These are phyloP conservation scores for Dipteronia dyeriana DNA, from an alignment of 345 rosid species.

Conservation along the genomic window DNA sequence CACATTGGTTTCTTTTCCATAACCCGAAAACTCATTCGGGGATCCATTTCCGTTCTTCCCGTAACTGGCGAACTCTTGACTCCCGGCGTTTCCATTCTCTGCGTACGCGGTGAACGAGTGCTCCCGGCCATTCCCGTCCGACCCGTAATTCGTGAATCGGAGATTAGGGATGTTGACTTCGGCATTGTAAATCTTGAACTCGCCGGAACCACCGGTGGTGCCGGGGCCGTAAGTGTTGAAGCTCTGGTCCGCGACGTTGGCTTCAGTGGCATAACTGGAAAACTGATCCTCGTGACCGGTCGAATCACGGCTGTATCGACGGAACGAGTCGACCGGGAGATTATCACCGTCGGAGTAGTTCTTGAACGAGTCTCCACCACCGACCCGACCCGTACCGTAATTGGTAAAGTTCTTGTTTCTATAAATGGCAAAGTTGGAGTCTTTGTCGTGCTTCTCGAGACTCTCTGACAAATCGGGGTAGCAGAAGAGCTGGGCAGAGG, in stretches of 20 bases:
- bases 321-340: constrained; percentile 50
- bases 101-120: constrained; percentile 61
- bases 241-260: constrained; percentile 67
- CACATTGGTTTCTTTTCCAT: constrained; percentile 60
- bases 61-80: constrained; percentile 56
- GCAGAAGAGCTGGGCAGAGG: constrained; percentile 83
- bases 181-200: constrained; percentile 55
- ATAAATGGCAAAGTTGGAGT: constrained; percentile 60
- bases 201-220: constrained; percentile 65
- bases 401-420: constrained; percentile 70
- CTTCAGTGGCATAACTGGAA: constrained; percentile 35
- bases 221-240: constrained; percentile 72
- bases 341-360: constrained; percentile 44
- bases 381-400: constrained; percentile 53
- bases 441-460: constrained; percentile 43
- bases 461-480: constrained; percentile 57
- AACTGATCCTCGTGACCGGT: constrained; percentile 45
- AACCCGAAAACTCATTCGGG: constrained; percentile 54
- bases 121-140: constrained; percentile 47
- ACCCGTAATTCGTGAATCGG: constrained; percentile 55
- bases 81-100: constrained; percentile 58
- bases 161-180: constrained; percentile 62
- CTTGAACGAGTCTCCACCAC: constrained; percentile 59
- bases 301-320: constrained; percentile 54
- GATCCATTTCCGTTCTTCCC: constrained; percentile 68